Evolutionary conservation across 1,284 basidiomycete genomes (phyloP).

Genomic region (Chalciporus sp.): DNA sequence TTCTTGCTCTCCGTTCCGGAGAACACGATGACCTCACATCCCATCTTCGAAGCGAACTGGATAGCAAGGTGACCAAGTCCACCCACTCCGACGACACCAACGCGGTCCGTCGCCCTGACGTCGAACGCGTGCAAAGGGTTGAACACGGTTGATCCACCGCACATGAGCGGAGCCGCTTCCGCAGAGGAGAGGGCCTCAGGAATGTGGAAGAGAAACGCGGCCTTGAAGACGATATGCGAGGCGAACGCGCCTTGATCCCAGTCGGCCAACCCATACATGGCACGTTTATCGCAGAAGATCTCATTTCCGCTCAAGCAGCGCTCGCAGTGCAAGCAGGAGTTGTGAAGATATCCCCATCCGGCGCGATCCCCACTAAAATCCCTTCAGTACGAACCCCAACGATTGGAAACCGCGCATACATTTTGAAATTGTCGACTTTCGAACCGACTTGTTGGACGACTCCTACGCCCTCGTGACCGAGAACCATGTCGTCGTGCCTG

Average conservation of each 20-base stretch:
- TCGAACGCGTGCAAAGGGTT: slow-evolving; percentile 23
- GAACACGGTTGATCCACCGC: slow-evolving; percentile 42
- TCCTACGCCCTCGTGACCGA: slow-evolving; percentile 40
- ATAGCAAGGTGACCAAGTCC: slow-evolving; percentile 42
- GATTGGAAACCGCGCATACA: slow-evolving; percentile 15
- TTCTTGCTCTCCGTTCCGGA: slow-evolving; percentile 57
- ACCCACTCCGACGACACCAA: slow-evolving; percentile 40
- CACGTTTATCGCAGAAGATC: slow-evolving; percentile 29
- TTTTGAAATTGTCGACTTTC: slow-evolving; percentile 34
- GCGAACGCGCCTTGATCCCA: slow-evolving; percentile 38
- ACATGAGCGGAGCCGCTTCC: slow-evolving; percentile 40
- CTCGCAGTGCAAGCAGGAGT: slow-evolving; percentile 30
- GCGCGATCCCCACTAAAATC: slow-evolving; percentile 31
- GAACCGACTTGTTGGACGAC: slow-evolving; percentile 34
- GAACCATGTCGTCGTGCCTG: slow-evolving; percentile 35
- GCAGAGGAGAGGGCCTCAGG: slow-evolving; percentile 35
- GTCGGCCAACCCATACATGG: slow-evolving; percentile 30
- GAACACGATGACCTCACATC: slow-evolving; percentile 61
- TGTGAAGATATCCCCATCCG: slow-evolving; percentile 34
- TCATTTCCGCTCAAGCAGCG: slow-evolving; percentile 34
- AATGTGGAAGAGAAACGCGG: slow-evolving; percentile 35
- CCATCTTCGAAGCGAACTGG: slow-evolving; percentile 43
- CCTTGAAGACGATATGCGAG: slow-evolving; percentile 37
- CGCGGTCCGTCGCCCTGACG: slow-evolving; percentile 36
- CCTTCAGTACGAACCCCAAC: not conserved